These are phyloP conservation scores for Neonectria neomacrospora DNA, from an alignment of 2,329 filamentous ascomycete genomes.

Conservation along the genomic window DNA sequence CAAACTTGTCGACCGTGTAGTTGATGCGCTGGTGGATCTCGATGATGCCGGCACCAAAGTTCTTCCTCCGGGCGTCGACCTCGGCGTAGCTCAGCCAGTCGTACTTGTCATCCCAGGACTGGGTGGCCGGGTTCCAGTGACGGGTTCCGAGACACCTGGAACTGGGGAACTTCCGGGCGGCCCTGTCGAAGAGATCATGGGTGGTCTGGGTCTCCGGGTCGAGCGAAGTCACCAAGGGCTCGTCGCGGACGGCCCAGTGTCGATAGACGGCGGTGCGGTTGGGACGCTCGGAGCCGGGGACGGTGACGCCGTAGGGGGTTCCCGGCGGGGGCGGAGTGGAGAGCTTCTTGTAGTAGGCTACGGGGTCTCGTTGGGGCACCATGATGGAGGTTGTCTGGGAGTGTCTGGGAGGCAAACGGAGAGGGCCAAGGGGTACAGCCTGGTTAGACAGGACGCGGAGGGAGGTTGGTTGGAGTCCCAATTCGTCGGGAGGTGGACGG, in stretches of 20 bases:
- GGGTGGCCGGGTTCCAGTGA: constrained; percentile 78
- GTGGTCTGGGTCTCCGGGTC: constrained; percentile 77
- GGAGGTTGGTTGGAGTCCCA: neutral
- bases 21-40: constrained; percentile 82
- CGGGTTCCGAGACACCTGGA: constrained; percentile 82
- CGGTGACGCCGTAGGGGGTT: constrained; percentile 78
- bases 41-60: constrained; percentile 86
- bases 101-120: constrained; percentile 79
- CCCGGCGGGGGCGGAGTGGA: constrained; percentile 75
- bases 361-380: constrained; percentile 48
- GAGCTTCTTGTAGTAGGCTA: constrained; percentile 63
- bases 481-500: constrained; percentile 7
- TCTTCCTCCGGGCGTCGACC: constrained; percentile 80
- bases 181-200: constrained; percentile 83
- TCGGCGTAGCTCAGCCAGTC: constrained; percentile 86
- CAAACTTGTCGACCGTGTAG: constrained; percentile 70
- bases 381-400: constrained; percentile 39
- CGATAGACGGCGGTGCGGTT: constrained; percentile 83
- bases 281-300: constrained; percentile 79
- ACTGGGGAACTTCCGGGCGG: constrained; percentile 71
- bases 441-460: neutral
- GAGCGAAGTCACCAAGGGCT: constrained; percentile 74
- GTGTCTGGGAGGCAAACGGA: constrained; percentile 16
- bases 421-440: constrained; percentile 1
- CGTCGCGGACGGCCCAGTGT: constrained; percentile 81